These are phyloP conservation scores for Claviceps capensis DNA, from an alignment of 2,329 filamentous ascomycete genomes.

Conservation along the genomic window DNA sequence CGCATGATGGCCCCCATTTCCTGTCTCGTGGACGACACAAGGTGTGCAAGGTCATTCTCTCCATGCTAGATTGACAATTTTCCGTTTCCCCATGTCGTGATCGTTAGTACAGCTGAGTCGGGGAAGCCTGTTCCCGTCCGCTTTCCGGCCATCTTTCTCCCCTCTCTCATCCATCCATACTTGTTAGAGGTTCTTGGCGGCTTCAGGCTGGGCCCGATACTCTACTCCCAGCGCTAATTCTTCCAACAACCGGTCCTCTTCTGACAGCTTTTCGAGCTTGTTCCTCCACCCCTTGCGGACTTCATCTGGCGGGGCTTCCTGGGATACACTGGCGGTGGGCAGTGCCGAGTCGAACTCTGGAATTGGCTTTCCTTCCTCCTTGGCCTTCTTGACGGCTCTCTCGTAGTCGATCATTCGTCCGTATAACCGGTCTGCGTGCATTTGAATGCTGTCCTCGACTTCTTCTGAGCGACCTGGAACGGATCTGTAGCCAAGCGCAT, in stretches of 20 bases:
- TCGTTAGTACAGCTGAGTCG: conserved; percentile 18
- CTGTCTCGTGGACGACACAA: neutral
- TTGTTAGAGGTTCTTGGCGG: conserved; percentile 38
- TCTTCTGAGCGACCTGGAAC: conserved; percentile 48
- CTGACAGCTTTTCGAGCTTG: conserved; percentile 42
- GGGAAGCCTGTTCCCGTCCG: conserved; percentile 17
- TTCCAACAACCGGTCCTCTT: conserved; percentile 46
- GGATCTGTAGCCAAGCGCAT: conserved; percentile 75
- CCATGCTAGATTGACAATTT: neutral
- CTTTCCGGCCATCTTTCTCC: conserved; percentile 33
- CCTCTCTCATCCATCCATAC: conserved; percentile 42
- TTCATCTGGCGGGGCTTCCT: conserved; percentile 25
- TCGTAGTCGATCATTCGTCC: conserved; percentile 80
- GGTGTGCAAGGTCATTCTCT: neutral
- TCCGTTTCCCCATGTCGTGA: neutral
- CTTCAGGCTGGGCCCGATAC: conserved; percentile 43
- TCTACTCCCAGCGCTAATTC: conserved; percentile 51
- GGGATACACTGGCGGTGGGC: conserved; percentile 16
- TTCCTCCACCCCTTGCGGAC: conserved; percentile 39
- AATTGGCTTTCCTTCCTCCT: conserved; percentile 41
- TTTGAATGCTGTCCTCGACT: conserved; percentile 79
- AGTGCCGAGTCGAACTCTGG: conserved; percentile 48
- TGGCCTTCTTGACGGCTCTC: conserved; percentile 54
- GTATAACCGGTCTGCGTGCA: conserved; percentile 88
- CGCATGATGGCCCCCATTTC: neutral